These are phyloP conservation scores for Datisca glomerata DNA, from an alignment of 306 rosid genomes.

Conservation along the genomic window DNA sequence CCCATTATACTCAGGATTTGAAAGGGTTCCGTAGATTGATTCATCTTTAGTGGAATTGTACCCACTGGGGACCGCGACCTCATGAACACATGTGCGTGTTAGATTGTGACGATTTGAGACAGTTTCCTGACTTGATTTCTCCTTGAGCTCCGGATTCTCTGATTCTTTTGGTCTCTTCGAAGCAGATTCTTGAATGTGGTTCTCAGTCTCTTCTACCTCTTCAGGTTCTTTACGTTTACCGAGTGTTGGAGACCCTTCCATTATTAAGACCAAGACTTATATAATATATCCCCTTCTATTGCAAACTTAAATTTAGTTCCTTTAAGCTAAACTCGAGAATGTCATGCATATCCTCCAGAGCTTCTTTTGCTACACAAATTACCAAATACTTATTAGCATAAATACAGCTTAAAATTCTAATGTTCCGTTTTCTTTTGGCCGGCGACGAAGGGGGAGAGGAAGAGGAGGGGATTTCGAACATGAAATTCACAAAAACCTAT, in stretches of 20 bases:
- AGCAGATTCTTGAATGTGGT: slow-evolving; percentile 6
- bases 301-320: background rate
- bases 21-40: slow-evolving; percentile 55
- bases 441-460: too few species aligned
- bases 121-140: slow-evolving; percentile 11
- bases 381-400: too few species aligned
- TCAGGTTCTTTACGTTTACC: slow-evolving; percentile 41
- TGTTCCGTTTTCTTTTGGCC: too few species aligned
- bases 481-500: too few species aligned
- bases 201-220: slow-evolving; percentile 9
- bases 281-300: too few species aligned
- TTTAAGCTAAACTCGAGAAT: too few species aligned
- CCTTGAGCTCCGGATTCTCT: slow-evolving; percentile 7
- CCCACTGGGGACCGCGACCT: slow-evolving; percentile 77
- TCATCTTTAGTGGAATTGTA: slow-evolving; percentile 45
- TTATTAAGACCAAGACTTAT: background rate
- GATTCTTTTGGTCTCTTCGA: slow-evolving; percentile 14
- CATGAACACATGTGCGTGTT: slow-evolving; percentile 75
- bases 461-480: too few species aligned
- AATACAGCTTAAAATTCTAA: too few species aligned
- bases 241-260: slow-evolving; percentile 41
- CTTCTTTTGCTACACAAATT: too few species aligned
- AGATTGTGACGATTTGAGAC: slow-evolving; percentile 24
- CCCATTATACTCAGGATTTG: slow-evolving; percentile 53
- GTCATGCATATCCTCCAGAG: too few species aligned